A percentile compares a stretch with the other conserved stretches of the same genome.
phyloP scores from a whole-genome alignment of 257 asterid genomes.

The Solanum paucissectum region DNA sequence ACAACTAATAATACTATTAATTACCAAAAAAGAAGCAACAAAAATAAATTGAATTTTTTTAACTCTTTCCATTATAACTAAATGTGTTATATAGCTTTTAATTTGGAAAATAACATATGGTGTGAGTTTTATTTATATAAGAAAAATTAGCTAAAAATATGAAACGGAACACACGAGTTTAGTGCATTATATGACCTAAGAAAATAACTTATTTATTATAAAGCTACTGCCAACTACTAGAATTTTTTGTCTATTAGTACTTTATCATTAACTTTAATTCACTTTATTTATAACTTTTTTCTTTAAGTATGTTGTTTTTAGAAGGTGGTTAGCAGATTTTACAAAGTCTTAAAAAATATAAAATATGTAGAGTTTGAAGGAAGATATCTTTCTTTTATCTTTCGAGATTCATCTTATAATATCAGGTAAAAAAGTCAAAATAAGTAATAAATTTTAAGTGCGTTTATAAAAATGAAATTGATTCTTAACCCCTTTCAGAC shows the following conservation, averaged over 20 bases:
- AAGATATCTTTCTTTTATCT: background rate
- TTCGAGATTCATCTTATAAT: background rate
- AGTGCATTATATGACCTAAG: slow-evolving; percentile 28
- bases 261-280: background rate
- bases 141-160: slow-evolving; percentile 1
- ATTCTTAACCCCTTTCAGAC: background rate
- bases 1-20: background rate
- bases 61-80: slow-evolving; percentile 5
- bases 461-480: rapidly evolving
- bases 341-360: background rate
- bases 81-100: background rate
- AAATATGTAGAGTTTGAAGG: background rate
- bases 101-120: slow-evolving; percentile 11
- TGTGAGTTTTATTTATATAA: background rate
- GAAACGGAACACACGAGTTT: slow-evolving; percentile 33
- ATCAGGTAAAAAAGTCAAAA: background rate
- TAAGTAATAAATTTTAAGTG: background rate
- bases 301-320: background rate
- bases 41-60: background rate
- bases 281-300: background rate
- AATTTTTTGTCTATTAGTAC: slow-evolving; percentile 14
- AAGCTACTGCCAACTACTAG: slow-evolving; percentile 4
- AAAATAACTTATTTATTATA: background rate
- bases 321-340: background rate
- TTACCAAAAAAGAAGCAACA: background rate